Percentiles rank a stretch among this genome's conserved stretches.
Evolutionary conservation across 2,329 filamentous ascomycete genomes (phyloP).

Genomic region (Thielaviopsis euricoi): DNA sequence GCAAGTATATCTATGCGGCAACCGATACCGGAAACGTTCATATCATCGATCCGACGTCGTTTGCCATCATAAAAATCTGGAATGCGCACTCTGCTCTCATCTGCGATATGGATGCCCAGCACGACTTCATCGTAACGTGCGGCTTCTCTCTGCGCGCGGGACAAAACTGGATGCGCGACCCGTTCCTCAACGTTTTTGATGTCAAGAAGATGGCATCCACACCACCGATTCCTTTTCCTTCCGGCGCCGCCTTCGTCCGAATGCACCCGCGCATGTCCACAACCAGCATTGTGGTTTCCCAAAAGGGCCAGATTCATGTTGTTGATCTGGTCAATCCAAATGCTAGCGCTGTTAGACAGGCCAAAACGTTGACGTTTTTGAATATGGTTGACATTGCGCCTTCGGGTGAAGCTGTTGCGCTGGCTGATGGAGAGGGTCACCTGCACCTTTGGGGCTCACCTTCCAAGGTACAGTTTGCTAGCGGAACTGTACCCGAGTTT

Average conservation of each 20-base stretch:
- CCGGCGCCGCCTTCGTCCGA: constrained; percentile 82
- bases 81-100: constrained; percentile 77
- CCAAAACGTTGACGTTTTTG: constrained; percentile 59
- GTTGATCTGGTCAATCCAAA: constrained; percentile 92
- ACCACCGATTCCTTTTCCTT: constrained; percentile 80
- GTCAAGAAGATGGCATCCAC: constrained; percentile 78
- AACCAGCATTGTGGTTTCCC: constrained; percentile 83
- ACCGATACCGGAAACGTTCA: constrained; percentile 70
- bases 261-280: constrained; percentile 95
- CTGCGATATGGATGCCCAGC: constrained; percentile 93
- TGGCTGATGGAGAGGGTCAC: constrained; percentile 62
- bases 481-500: constrained; percentile 65
- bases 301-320: constrained; percentile 84
- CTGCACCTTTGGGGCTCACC: constrained; percentile 83
- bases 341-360: constrained; percentile 68
- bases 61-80: constrained; percentile 72
- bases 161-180: constrained; percentile 65
- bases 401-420: constrained; percentile 69
- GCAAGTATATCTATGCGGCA: constrained; percentile 81
- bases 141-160: constrained; percentile 72
- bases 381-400: constrained; percentile 73
- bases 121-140: constrained; percentile 89
- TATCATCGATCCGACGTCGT: constrained; percentile 64
- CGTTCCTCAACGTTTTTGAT: constrained; percentile 89
- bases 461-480: constrained; percentile 71